Evolutionary conservation across 495 filamentous ascomycete species (phyloP), one percentile per base, ranked within the genome.

Genomic region (Neurospora sp.): DNA sequence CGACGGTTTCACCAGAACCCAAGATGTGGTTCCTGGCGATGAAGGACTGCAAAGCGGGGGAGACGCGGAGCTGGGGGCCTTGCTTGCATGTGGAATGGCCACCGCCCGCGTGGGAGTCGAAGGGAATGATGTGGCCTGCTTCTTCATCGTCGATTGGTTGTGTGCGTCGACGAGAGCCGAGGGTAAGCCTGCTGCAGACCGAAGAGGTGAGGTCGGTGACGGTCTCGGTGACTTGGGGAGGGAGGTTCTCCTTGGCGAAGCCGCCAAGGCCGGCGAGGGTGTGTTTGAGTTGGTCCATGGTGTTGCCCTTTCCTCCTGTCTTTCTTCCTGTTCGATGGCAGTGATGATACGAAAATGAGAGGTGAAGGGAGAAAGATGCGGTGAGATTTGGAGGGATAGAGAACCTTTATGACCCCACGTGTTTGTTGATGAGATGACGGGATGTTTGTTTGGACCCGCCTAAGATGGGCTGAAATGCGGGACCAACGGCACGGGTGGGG

Each of bases 121-220:
- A 69, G 59, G 84, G 85, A 39, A 86, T 83, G 46, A 83, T 80
- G 71, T 87, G 82, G 70, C 86, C 86, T 8, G 77, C 53, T 53
- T 88, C 86, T n/a, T 89, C 87, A 9, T 87, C 82, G 27, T 87
- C 83, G 20, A 71, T 73, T 10, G 53, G 53, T 37, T 66, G 53
- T 0, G 53, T 66, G 12, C 14, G 12, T 3, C 27, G 27, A 18
- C 53, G 53, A 0, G 27, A 31, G 27, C 27, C 31, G 6, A 66
- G 27, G 14, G 27, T 66, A 7, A 66, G 53, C 14, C 14, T 35
- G 53, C 1, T 14, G 12, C 53, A 27, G 22, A 66, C 53, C 1
- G 53, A 66, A 18, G 53, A 66, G 27, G 53, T 66, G 53, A 66
- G 53, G 53, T 66, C 53, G 53, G 27, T 35, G 27, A 66, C 53